Evolutionary conservation across 768 basidiomycete species (phyloP), one percentile per base, ranked within the genome.

Genomic region (Tulasnella sp.): DNA sequence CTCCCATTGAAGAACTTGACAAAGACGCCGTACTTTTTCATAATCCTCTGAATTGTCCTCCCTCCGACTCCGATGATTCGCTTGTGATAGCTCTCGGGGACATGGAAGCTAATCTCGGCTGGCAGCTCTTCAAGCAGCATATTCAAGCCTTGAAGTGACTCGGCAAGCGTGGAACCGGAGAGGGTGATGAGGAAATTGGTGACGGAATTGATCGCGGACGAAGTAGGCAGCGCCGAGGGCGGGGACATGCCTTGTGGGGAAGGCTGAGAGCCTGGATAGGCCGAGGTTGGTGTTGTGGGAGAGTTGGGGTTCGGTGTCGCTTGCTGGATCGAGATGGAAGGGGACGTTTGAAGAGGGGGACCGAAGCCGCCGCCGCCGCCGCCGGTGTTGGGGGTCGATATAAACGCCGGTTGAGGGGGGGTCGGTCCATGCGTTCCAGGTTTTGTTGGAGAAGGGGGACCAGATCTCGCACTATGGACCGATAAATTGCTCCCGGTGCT

Each of bases 1-100:
- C 22, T 73, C 17, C 76, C 42, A 82, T 98, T 99, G 31, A 94
- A 94, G 81, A 99, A 99, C 84, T 99, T 99, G 83, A 99, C 97
- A 84, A 98, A 99, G 29, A 98, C 97, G n/a, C 97, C 97, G 79
- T 92, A 97, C 82, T 97, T 95, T 86, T 98, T 98, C 97, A 99
- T 99, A 84, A 99, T 99, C 77, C 95, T 90, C 83, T 99, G 97
- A 77, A 99, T 98, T 83, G 95, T 99, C 81, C 96, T 91, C 37
- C 97, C 97, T 40, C 95, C 96, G 42, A 98, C 96, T 77, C 97
- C 97, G 79, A 99, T 99, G 82, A 99, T 99, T 78, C 97, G 93
- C 83, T 98, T 99, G 86, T 99, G 97, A 82, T 98, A 99, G 67
- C 91, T 90, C 84, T 99, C 97, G 39, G 97, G 97, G 15, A 99